Evolutionary conservation across 2,329 filamentous ascomycete genomes (phyloP).

Genomic region (Gaeumannomyces tritici): DNA sequence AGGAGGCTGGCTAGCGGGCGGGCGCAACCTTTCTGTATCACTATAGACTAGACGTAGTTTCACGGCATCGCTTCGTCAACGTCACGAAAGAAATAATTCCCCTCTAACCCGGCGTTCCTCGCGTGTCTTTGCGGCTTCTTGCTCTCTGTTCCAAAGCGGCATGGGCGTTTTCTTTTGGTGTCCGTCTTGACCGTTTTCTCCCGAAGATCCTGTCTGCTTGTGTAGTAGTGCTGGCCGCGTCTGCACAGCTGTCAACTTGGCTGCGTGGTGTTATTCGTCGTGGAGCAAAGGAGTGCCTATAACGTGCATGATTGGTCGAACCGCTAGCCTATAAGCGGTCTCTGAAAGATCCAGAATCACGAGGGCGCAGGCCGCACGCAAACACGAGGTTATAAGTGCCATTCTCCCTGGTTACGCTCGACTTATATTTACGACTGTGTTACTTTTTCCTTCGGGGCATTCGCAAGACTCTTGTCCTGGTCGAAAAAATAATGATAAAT

Average conservation of each 20-base stretch:
- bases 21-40: conserved; percentile 2
- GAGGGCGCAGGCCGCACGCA: too few species aligned
- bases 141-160: too few species aligned
- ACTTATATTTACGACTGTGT: too few species aligned
- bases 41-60: conserved; percentile 5
- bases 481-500: too few species aligned
- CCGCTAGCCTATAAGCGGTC: background rate
- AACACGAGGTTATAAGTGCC: too few species aligned
- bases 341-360: background rate
- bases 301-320: background rate
- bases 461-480: too few species aligned
- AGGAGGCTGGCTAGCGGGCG: background rate
- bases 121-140: too few species aligned
- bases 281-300: background rate
- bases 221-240: background rate
- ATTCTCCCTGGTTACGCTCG: too few species aligned
- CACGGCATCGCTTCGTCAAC: conserved; percentile 3
- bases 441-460: too few species aligned
- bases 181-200: background rate
- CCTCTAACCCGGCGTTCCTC: background rate
- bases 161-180: too few species aligned
- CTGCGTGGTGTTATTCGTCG: background rate
- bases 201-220: background rate
- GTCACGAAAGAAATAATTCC: conserved; percentile 1
- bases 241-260: background rate